Conservation (phyloP, 768 basidiomycete genomes). For the Stropharia rugosoannulata region DNA sequence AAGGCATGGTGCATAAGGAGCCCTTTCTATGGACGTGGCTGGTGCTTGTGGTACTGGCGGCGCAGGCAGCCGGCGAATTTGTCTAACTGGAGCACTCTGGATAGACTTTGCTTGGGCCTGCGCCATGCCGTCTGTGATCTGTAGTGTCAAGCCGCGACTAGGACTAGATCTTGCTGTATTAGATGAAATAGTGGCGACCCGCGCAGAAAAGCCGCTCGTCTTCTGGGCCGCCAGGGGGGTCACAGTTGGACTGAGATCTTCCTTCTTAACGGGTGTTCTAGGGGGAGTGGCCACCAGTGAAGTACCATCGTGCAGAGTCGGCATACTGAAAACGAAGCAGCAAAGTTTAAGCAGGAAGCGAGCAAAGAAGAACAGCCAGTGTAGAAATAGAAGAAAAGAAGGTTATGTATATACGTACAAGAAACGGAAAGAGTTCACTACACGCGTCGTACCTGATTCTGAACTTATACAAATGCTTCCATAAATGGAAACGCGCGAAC, state of each 20-base stretch:
- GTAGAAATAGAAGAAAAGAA: neutral
- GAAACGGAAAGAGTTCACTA: constrained; percentile 1
- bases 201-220: constrained; percentile 2
- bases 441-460: constrained; percentile 2
- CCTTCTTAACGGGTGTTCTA: neutral
- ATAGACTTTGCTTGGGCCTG: constrained; percentile 7
- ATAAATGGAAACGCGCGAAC: neutral
- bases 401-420: neutral
- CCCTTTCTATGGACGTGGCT: neutral
- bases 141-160: constrained; percentile 16
- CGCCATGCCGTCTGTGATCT: constrained; percentile 12
- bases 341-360: neutral
- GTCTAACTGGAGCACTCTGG: constrained; percentile 13
- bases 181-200: neutral
- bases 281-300: neutral
- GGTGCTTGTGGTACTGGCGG: constrained; percentile 9
- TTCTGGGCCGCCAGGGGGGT: neutral
- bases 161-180: constrained; percentile 4
- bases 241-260: neutral
- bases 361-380: neutral
- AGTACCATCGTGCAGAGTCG: neutral
- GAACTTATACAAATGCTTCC: neutral
- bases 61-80: constrained; percentile 10
- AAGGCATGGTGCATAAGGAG: neutral
- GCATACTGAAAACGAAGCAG: neutral